These are phyloP conservation scores for Voacanga thouarsii DNA, from an alignment of 257 asterid genomes.

Conservation along the genomic window DNA sequence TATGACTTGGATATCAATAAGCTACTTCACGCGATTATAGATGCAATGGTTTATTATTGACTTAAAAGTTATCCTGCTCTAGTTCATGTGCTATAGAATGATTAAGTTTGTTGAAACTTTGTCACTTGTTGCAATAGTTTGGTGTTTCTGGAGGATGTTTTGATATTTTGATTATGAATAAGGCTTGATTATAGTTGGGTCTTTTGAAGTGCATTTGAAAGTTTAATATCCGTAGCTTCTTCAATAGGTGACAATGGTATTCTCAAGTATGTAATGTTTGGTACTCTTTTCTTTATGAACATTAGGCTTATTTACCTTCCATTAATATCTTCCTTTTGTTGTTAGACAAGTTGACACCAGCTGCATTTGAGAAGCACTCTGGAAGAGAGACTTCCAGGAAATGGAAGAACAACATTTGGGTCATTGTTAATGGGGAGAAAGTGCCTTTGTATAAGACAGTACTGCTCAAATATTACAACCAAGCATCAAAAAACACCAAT, in stretches of 20 bases:
- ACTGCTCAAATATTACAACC: conserved; percentile 48
- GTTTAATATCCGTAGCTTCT: background rate
- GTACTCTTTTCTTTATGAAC: background rate
- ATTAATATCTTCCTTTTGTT: conserved; percentile 14
- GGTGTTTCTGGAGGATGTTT: background rate
- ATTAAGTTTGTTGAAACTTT: background rate
- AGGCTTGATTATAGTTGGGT: background rate
- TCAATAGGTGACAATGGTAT: background rate
- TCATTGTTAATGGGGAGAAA: conserved; percentile 48
- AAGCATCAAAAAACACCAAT: conserved; percentile 39
- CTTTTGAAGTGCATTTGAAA: background rate
- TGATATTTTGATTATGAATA: background rate
- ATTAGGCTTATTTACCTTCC: conserved; percentile 7
- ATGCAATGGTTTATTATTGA: background rate
- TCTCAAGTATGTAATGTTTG: background rate
- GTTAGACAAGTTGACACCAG: conserved; percentile 49
- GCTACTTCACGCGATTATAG: background rate
- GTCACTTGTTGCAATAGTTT: background rate
- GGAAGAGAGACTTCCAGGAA: conserved; percentile 57
- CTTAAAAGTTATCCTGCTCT: background rate
- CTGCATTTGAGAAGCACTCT: conserved; percentile 63
- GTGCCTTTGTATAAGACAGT: conserved; percentile 48
- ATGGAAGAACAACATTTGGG: conserved; percentile 60
- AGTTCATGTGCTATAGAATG: background rate
- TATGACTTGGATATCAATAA: background rate